Percentiles rank a stretch among this genome's conserved stretches.
These are phyloP conservation scores for Fusarium decemcellulare DNA, from an alignment of 2,329 filamentous ascomycete species.

Conservation along the genomic window DNA sequence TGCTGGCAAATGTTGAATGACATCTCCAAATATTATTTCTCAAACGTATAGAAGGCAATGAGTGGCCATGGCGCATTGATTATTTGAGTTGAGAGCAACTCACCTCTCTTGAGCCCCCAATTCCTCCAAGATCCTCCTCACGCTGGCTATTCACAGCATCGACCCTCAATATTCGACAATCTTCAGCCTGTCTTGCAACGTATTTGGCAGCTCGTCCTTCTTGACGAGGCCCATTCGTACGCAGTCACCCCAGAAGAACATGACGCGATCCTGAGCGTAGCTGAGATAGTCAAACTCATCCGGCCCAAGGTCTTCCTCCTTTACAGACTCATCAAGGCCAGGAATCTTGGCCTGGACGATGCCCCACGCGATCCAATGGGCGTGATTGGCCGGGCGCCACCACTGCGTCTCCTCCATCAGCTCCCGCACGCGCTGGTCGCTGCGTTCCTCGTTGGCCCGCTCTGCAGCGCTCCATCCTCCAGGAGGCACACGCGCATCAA, in stretches of 20 bases:
- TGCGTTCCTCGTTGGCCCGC: constrained; percentile 71
- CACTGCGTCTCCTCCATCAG: constrained; percentile 84
- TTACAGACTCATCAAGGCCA: constrained; percentile 70
- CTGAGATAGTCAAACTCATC: constrained; percentile 93
- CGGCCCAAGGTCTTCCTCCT: constrained; percentile 51
- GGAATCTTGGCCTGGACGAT: constrained; percentile 94
- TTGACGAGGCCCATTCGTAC: constrained; percentile 82
- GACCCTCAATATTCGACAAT: constrained; percentile 71
- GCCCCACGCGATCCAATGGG: constrained; percentile 96
- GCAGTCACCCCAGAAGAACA: constrained; percentile 96
- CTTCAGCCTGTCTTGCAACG: constrained; percentile 77
- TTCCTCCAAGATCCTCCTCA: background rate
- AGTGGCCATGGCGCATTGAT: background rate
- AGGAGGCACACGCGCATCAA: constrained; percentile 78
- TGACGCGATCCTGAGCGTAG: constrained; percentile 90
- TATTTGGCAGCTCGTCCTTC: constrained; percentile 80
- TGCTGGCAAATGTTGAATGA: constrained; percentile 3
- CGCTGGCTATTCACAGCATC: background rate
- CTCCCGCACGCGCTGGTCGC: constrained; percentile 77
- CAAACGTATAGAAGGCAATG: background rate
- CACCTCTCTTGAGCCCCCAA: constrained; percentile 14
- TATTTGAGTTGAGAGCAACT: constrained; percentile 16
- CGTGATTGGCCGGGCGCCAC: constrained; percentile 91
- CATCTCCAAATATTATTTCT: constrained; percentile 1
- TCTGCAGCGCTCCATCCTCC: constrained; percentile 69